These are phyloP conservation scores for Hericium alpestre DNA, from an alignment of 768 basidiomycete genomes.

Conservation along the genomic window DNA sequence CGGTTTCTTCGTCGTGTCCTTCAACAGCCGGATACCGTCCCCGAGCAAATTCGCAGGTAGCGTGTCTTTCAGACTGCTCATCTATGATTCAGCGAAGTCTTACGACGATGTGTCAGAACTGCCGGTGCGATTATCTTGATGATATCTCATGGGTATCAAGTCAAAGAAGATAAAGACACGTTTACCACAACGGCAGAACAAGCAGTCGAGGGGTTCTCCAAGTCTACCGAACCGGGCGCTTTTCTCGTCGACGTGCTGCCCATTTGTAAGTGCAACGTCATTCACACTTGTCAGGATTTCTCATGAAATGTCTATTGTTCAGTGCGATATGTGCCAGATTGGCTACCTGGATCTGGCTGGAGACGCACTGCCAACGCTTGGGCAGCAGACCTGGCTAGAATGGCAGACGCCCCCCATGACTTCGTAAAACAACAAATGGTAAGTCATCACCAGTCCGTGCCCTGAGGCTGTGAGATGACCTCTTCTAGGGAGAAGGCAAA, in stretches of 20 bases:
- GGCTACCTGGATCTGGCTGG: background rate
- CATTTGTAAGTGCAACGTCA: background rate
- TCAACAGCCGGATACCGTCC: slow-evolving; percentile 7
- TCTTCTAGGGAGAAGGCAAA: too few relatives aligned
- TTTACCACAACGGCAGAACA: background rate
- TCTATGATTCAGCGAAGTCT: background rate
- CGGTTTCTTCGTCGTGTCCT: slow-evolving; percentile 8
- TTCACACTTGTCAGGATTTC: background rate
- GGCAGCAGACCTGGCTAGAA: background rate
- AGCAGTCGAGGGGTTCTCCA: background rate
- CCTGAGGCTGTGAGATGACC: too few relatives aligned
- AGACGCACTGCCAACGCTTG: background rate
- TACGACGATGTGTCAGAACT: background rate
- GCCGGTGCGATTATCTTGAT: background rate
- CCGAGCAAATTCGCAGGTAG: slow-evolving; percentile 13
- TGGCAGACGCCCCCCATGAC: background rate
- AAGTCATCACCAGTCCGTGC: too few relatives aligned
- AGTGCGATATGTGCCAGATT: background rate
- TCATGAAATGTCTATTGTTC: too few relatives aligned
- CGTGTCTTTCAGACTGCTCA: background rate
- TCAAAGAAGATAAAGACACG: background rate
- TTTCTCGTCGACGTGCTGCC: slow-evolving; percentile 1
- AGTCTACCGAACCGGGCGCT: background rate
- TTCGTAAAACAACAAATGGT: background rate
- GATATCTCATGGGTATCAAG: slow-evolving; percentile 1